phyloP scores from a whole-genome alignment of 1,139 yeast genomes.

The Debaryomyces subglobosus region DNA sequence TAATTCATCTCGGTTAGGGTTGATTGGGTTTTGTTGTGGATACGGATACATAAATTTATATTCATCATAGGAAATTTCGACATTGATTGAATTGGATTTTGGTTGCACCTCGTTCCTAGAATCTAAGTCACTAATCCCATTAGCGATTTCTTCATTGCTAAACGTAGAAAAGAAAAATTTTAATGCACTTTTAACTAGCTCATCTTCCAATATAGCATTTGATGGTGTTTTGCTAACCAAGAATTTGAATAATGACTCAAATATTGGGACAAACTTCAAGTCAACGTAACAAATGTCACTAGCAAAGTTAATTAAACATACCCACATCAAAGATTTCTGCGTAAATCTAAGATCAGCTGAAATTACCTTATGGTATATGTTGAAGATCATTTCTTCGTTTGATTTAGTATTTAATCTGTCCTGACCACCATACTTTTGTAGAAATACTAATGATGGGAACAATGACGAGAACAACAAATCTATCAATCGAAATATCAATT shows the following conservation, averaged over 20 bases:
- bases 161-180: conserved; percentile 29
- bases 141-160: conserved; percentile 7
- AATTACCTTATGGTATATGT: conserved; percentile 14
- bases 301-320: conserved; percentile 30
- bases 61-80: conserved; percentile 17
- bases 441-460: conserved; percentile 17
- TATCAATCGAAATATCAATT: conserved; percentile 18
- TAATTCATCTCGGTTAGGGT: neutral
- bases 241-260: conserved; percentile 24
- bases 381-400: conserved; percentile 10
- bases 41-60: conserved; percentile 19
- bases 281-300: conserved; percentile 37
- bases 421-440: conserved; percentile 8
- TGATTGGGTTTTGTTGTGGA: neutral
- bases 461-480: conserved; percentile 24
- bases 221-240: conserved; percentile 16
- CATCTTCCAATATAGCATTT: conserved; percentile 16
- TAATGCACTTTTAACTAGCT: conserved; percentile 29
- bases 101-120: neutral
- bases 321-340: conserved; percentile 26
- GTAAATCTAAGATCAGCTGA: conserved; percentile 12
- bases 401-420: conserved; percentile 4
- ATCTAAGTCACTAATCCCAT: neutral
- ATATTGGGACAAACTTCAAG: conserved; percentile 22
- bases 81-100: neutral